Evolutionary conservation across 2,329 filamentous ascomycete genomes (phyloP).

Genomic region (Gliomastix tumulicola): DNA sequence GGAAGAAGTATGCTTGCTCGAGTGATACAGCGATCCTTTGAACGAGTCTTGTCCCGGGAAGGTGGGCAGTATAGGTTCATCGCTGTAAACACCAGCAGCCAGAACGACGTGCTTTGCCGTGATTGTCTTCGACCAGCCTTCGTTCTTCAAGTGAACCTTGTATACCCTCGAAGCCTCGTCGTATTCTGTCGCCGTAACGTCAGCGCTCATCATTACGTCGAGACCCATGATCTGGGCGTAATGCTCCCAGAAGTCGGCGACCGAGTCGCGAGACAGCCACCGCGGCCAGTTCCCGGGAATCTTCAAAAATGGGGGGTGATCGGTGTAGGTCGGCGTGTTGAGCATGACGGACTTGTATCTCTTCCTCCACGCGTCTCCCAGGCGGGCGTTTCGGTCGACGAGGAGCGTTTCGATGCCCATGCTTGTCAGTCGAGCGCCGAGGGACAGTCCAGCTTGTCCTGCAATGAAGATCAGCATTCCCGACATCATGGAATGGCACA

Average conservation of each 20-base stretch:
- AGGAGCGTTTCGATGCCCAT: constrained; percentile 23
- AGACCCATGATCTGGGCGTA: constrained; percentile 40
- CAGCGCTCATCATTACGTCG: constrained; percentile 33
- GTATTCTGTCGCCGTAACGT: constrained; percentile 27
- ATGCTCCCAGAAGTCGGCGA: constrained; percentile 39
- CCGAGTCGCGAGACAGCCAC: constrained; percentile 34
- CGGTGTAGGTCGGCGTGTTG: constrained; percentile 3
- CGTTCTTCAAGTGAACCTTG: constrained; percentile 20
- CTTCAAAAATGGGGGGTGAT: constrained; percentile 10
- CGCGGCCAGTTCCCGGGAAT: constrained; percentile 11
- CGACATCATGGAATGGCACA: too few species aligned
- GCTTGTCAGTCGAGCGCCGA: constrained; percentile 20
- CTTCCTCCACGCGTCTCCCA: constrained; percentile 43
- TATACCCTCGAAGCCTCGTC: constrained; percentile 25
- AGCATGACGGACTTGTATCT: constrained; percentile 26
- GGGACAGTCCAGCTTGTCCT: constrained; percentile 33
- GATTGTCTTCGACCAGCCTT: constrained; percentile 14
- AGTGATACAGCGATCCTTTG: constrained; percentile 34
- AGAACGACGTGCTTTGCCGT: constrained; percentile 36
- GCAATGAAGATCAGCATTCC: too few species aligned
- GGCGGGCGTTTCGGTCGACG: constrained; percentile 33
- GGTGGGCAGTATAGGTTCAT: constrained; percentile 25
- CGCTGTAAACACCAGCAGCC: constrained; percentile 34
- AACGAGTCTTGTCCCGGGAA: constrained; percentile 31
- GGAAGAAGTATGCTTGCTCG: constrained; percentile 31